phyloP scores from a whole-genome alignment of 2,329 filamentous ascomycete genomes.

The Trichoderma asperellum region DNA sequence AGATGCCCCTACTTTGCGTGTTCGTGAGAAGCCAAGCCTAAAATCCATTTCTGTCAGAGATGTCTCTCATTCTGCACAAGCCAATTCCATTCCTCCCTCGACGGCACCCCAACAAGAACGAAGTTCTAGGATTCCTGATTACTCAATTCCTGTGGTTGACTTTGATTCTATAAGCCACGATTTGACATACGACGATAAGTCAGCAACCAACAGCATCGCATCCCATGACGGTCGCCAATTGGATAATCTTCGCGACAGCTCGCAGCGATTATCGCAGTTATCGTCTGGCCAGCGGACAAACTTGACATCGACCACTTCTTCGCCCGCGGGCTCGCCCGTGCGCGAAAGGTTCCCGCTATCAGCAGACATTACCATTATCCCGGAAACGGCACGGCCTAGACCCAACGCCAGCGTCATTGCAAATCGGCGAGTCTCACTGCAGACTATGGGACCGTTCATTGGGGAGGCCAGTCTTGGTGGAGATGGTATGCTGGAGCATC shows the following conservation, averaged over 20 bases:
- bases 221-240: constrained; percentile 64
- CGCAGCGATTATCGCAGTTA: constrained; percentile 61
- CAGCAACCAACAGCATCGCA: constrained; percentile 58
- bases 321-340: constrained; percentile 60
- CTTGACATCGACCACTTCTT: constrained; percentile 62
- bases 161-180: constrained; percentile 41
- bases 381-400: constrained; percentile 48
- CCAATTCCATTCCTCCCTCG: constrained; percentile 29
- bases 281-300: constrained; percentile 65
- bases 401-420: constrained; percentile 58
- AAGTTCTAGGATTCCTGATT: constrained; percentile 27
- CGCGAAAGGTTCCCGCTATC: constrained; percentile 51
- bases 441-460: constrained; percentile 49
- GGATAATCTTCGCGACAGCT: constrained; percentile 60
- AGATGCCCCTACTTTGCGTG: constrained; percentile 41
- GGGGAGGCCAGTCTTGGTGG: constrained; percentile 37
- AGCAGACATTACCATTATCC: constrained; percentile 32
- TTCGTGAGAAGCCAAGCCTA: constrained; percentile 50
- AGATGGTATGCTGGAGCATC: background rate
- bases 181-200: constrained; percentile 57
- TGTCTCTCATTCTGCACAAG: constrained; percentile 50
- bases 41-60: constrained; percentile 54
- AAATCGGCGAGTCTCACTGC: constrained; percentile 57
- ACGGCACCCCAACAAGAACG: constrained; percentile 29
- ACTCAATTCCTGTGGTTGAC: constrained; percentile 31